Conservation (phyloP, 2,329 filamentous ascomycete species). For the Daldinia sp. region DNA sequence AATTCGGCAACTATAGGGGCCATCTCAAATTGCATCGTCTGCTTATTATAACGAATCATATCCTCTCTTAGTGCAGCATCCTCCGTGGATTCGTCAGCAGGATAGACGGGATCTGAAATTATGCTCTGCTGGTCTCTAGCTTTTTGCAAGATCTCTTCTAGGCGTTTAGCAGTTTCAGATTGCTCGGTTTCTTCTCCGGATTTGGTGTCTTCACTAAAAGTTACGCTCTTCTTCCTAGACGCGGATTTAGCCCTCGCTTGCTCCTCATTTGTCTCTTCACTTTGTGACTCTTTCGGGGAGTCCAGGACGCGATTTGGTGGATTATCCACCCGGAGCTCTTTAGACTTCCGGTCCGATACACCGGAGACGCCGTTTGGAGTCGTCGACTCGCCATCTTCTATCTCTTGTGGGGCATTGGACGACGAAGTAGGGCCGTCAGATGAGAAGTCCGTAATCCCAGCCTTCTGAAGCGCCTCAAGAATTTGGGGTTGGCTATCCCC, state of each 20-base stretch:
- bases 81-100: slow-evolving; percentile 78
- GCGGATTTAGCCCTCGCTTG: slow-evolving; percentile 13
- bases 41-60: slow-evolving; percentile 84
- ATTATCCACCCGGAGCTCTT: slow-evolving; percentile 8
- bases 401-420: slow-evolving; percentile 20
- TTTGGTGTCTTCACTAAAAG: slow-evolving; percentile 70
- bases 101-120: slow-evolving; percentile 64
- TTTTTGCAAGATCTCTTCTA: slow-evolving; percentile 65
- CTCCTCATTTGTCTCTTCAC: slow-evolving; percentile 7
- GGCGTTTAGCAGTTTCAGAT: slow-evolving; percentile 54
- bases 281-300: slow-evolving; percentile 1
- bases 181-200: slow-evolving; percentile 47
- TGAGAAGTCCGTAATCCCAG: slow-evolving; percentile 65
- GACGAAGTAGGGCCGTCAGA: slow-evolving; percentile 41
- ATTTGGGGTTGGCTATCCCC: slow-evolving; percentile 73
- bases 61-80: slow-evolving; percentile 82
- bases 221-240: slow-evolving; percentile 64
- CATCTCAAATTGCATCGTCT: slow-evolving; percentile 74
- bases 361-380: slow-evolving; percentile 24
- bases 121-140: slow-evolving; percentile 63
- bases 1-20: slow-evolving; percentile 93
- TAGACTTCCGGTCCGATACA: slow-evolving; percentile 2
- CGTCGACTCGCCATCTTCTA: background rate
- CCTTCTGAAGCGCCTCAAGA: slow-evolving; percentile 76
- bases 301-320: slow-evolving; percentile 2